These are phyloP conservation scores for Fusarium clavum DNA, from an alignment of 2,329 filamentous ascomycete species.

Conservation along the genomic window DNA sequence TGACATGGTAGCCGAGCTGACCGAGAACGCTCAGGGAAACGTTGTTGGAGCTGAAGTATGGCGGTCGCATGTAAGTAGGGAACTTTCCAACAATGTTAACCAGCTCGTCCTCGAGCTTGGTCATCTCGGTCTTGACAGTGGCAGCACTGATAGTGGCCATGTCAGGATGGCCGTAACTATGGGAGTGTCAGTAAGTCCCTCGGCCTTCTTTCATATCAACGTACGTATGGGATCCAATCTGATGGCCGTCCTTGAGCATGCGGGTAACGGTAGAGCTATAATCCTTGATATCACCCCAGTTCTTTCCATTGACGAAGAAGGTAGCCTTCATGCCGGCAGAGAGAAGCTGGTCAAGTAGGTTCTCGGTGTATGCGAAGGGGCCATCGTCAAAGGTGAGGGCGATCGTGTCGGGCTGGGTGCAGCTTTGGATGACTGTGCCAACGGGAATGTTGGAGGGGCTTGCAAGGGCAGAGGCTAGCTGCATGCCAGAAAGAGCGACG, in stretches of 20 bases:
- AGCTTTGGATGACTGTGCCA: neutral
- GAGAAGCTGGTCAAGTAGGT: conserved; percentile 49
- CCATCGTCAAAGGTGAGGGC: neutral
- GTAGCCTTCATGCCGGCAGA: conserved; percentile 46
- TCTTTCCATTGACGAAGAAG: conserved; percentile 42
- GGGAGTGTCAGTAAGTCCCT: neutral
- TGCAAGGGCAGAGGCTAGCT: neutral
- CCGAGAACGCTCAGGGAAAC: neutral
- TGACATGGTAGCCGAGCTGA: neutral
- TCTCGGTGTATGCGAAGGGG: conserved; percentile 46
- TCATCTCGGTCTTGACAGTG: neutral
- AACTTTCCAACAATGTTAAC: neutral
- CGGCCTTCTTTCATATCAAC: neutral
- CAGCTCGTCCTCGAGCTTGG: neutral
- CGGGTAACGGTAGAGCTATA: neutral
- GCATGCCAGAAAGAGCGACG: neutral
- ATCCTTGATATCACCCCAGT: conserved; percentile 28
- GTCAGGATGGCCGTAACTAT: neutral
- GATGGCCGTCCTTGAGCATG: neutral
- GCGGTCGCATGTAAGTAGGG: neutral
- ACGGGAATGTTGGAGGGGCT: neutral
- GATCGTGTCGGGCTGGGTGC: neutral
- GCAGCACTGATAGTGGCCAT: neutral
- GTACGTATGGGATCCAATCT: neutral
- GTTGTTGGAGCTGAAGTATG: neutral